Conservation (phyloP, 352 stramenopile genomes). For the Phytophthora quininea region DNA sequence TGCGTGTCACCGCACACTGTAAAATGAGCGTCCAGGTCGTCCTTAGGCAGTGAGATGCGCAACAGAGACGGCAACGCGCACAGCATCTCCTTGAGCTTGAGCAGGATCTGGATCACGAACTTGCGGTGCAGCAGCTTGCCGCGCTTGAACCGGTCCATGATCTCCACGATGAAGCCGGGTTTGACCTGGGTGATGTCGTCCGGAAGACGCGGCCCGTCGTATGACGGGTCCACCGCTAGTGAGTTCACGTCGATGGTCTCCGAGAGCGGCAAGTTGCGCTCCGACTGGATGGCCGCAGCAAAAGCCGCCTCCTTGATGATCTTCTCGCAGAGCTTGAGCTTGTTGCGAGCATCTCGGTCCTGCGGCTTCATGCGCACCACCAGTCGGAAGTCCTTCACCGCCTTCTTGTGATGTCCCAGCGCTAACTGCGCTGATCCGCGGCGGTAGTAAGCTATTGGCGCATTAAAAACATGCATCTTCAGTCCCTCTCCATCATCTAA, state of each 20-base stretch:
- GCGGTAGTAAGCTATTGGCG: conserved; percentile 93
- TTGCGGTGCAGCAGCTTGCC: conserved; percentile 98
- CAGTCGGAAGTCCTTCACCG: conserved; percentile 97
- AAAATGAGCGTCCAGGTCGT: conserved; percentile 77
- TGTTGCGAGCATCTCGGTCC: conserved; percentile 91
- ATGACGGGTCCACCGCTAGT: conserved; percentile 80
- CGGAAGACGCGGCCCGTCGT: conserved; percentile 79
- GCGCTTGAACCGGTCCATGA: conserved; percentile 96
- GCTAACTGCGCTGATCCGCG: conserved; percentile 96
- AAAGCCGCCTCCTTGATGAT: conserved; percentile 97
- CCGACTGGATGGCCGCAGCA: conserved; percentile 95
- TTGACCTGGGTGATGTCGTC: conserved; percentile 61
- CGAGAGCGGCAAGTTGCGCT: conserved; percentile 92
- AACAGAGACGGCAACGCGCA: conserved; percentile 92
- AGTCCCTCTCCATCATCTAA: neutral
- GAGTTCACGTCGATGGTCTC: conserved; percentile 92
- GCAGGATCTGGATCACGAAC: conserved; percentile 96
- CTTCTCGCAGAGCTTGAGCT: conserved; percentile 97
- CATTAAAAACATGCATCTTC: neutral
- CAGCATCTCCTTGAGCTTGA: conserved; percentile 93
- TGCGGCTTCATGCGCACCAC: conserved; percentile 96
- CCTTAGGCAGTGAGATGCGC: conserved; percentile 62
- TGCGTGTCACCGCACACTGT: conserved; percentile 99
- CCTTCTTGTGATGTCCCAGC: conserved; percentile 96
- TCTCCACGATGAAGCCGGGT: conserved; percentile 88